phyloP scores from a whole-genome alignment of 2,329 filamentous ascomycete genomes.

The Neocucurbitaria cava region DNA sequence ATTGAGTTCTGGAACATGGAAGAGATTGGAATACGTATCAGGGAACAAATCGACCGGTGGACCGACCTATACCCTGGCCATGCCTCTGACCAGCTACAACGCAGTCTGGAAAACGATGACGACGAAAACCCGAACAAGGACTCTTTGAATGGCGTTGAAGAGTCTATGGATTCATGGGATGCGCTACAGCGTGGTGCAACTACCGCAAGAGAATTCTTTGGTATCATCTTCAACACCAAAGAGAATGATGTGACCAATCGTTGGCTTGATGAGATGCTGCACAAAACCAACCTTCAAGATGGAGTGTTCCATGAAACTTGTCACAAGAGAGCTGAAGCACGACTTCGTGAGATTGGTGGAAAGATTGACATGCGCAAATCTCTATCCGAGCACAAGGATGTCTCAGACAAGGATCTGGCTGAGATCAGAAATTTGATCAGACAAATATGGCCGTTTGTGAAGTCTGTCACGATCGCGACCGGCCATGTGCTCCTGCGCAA shows the following conservation, averaged over 20 bases:
- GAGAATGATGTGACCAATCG: neutral
- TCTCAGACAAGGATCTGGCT: slow-evolving; percentile 9
- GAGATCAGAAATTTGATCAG: neutral
- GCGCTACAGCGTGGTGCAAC: neutral
- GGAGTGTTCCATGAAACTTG: slow-evolving; percentile 2
- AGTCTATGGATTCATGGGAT: neutral
- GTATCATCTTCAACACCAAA: slow-evolving; percentile 12
- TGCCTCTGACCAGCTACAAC: neutral
- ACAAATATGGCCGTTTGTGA: slow-evolving; percentile 16
- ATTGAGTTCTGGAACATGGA: slow-evolving; percentile 5
- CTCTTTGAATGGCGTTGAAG: neutral
- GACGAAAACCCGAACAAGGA: neutral
- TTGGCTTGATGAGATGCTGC: slow-evolving; percentile 2
- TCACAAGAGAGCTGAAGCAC: neutral
- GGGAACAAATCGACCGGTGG: slow-evolving; percentile 11
- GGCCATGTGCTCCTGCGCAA: slow-evolving; percentile 14
- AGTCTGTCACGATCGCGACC: slow-evolving; percentile 9
- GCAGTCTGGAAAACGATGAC: neutral
- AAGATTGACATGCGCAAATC: neutral
- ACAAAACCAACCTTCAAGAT: slow-evolving; percentile 3
- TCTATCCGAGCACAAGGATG: neutral
- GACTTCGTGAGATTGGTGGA: neutral
- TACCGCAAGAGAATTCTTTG: slow-evolving; percentile 18
- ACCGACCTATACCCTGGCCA: neutral
- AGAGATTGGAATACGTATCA: neutral